phyloP scores from a whole-genome alignment of 768 basidiomycete genomes.

The Rossbeevera mucosa region DNA sequence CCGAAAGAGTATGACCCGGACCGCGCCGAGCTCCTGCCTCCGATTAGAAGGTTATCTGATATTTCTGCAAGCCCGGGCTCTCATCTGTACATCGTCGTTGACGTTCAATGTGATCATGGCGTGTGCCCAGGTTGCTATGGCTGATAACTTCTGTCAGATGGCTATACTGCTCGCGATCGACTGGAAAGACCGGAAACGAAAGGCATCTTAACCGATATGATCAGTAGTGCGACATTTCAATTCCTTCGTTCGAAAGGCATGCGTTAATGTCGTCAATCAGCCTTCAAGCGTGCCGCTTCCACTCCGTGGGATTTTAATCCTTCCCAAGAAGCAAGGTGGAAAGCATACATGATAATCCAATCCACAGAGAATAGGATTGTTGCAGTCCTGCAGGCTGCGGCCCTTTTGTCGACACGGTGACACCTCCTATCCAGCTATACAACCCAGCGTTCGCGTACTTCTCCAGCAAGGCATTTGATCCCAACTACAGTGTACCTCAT shows the following conservation, averaged over 20 bases:
- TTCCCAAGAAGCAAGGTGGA: constrained; percentile 10
- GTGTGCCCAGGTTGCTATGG: neutral
- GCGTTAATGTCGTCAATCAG: neutral
- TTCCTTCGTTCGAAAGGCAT: neutral
- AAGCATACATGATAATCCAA: constrained; percentile 5
- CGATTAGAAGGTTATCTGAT: too few species aligned
- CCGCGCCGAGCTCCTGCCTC: too few species aligned
- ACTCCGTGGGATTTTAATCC: neutral
- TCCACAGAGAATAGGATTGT: constrained; percentile 1
- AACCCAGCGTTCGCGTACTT: constrained; percentile 29
- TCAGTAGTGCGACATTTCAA: neutral
- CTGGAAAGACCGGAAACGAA: too few species aligned
- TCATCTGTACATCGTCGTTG: too few species aligned
- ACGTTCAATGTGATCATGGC: too few species aligned
- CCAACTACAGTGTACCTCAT: constrained; percentile 1
- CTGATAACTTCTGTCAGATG: neutral
- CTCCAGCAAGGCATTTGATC: constrained; percentile 16
- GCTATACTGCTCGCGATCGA: too few species aligned
- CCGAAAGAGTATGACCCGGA: too few species aligned
- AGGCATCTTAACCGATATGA: neutral
- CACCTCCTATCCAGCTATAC: constrained; percentile 12
- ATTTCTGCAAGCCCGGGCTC: too few species aligned
- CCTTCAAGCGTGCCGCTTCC: neutral
- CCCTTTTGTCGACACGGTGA: too few species aligned
- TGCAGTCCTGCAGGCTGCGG: neutral